Base-by-base conservation (phyloP, 1,139 yeast species). In the Taiozyma sp. region DNA sequence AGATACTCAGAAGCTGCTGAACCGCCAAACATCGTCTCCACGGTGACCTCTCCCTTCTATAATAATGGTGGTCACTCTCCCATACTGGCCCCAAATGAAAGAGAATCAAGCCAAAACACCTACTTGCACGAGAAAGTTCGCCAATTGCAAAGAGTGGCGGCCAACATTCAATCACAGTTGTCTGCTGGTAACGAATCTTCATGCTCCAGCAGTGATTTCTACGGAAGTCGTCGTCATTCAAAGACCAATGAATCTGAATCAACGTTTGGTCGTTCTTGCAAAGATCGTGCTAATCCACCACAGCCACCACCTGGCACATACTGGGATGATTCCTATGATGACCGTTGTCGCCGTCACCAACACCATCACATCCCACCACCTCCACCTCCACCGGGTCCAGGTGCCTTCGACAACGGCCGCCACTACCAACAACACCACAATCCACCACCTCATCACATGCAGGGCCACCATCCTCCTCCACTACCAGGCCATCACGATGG, bases 71-170 rank as follows among this genome's bases (percentile, higher is more conserved):
- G 28, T 24, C 34, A 16, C n/a, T 47, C 53, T 11, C 51, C 54
- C 2, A 2, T 44, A 10, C 39, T 45, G 2, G 43, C 49, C 10
- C 28, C 49, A 1, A n/a, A 40, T 13, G 47, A 46, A n/a, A 47
- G 47, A 26, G n/a, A 43, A 6, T 30, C 45, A 2, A 42, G 53
- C 24, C 47, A 29, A 16, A 24, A 24, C 22, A 37, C 47, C 30
- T 30, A 51, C 2, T 26, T 58, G 8, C 58, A 55, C 16, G 61
- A 58, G 44, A 57, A 58, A 28, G 60, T 57, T 1, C 56, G 54
- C 3, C 56, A 53, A 32, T 39, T 58, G 5, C 62, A 59, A 45
- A 43, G 54, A 32, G 61, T 58, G 21, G 57, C 62, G 6, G 60
- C 62, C 2, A 49, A 49, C 30, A 48, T 57, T 8, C 61, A 57